phyloP scores from a whole-genome alignment of 306 rosid genomes.

The Oxytropis ochrocephala region DNA sequence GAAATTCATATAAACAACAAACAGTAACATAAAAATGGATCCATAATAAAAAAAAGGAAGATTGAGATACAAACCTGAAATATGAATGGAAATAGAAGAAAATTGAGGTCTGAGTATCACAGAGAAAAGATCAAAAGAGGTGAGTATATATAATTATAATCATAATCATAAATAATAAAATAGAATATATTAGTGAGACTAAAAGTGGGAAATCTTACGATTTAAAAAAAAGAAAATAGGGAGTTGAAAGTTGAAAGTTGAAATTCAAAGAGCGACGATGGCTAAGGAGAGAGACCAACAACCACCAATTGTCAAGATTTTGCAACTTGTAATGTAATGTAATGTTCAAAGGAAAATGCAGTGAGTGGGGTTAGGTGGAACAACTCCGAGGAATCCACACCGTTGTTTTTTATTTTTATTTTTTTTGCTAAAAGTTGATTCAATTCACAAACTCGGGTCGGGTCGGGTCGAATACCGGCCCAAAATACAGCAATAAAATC shows the following conservation, averaged over 20 bases:
- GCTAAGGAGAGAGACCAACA: conserved; percentile 14
- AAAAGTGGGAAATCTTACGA: conserved; percentile 3
- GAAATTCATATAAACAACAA: not conserved
- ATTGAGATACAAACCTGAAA: conserved; percentile 37
- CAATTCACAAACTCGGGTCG: too few species aligned
- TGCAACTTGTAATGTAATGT: not conserved
- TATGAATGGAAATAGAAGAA: not conserved
- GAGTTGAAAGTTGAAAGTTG: not conserved
- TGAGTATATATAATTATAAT: not conserved
- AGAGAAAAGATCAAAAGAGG: not conserved
- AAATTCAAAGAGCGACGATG: conserved; percentile 14
- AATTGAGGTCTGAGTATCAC: conserved; percentile 24
- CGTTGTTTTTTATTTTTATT: not conserved
- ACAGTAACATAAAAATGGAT: not conserved
- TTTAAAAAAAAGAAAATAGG: not conserved
- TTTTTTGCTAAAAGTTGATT: too few species aligned
- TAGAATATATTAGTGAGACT: not conserved
- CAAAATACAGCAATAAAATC: too few species aligned
- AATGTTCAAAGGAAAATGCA: not conserved
- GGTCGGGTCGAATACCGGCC: too few species aligned
- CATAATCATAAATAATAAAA: not conserved
- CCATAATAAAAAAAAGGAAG: not conserved
- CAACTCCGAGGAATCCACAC: not conserved
- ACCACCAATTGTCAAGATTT: conserved; percentile 9
- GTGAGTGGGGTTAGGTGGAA: not conserved